phyloP scores from a whole-genome alignment of 78 protist genomes.

The Anaeramoeba ignava region DNA sequence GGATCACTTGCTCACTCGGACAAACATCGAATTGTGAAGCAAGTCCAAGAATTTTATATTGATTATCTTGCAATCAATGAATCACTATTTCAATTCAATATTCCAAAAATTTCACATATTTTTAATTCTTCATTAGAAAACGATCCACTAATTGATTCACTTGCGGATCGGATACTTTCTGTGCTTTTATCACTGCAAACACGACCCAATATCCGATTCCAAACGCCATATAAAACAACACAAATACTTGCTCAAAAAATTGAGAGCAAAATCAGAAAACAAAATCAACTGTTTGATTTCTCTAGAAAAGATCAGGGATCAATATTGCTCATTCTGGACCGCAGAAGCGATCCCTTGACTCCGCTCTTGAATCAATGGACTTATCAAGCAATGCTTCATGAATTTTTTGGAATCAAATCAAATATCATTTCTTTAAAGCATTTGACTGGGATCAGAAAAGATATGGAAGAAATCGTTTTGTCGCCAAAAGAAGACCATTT shows the following conservation, averaged over 20 bases:
- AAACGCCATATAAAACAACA: neutral
- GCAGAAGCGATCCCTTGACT: neutral
- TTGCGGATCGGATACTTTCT: neutral
- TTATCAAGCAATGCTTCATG: neutral
- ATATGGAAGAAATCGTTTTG: neutral
- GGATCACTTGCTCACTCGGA: neutral
- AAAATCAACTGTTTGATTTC: neutral
- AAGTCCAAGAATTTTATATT: neutral
- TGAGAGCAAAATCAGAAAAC: neutral
- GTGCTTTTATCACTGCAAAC: neutral
- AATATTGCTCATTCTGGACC: neutral
- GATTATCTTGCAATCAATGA: neutral
- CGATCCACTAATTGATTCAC: neutral
- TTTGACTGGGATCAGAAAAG: neutral
- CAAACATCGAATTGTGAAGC: neutral
- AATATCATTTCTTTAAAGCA: neutral
- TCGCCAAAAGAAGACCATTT: neutral
- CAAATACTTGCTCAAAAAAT: neutral
- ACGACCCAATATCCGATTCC: neutral
- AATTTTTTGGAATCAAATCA: neutral
- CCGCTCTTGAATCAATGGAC: neutral
- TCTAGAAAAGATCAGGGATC: neutral
- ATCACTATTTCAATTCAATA: neutral
- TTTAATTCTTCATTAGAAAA: no score
- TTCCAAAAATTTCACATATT: neutral